Percentiles rank a stretch among this genome's conserved stretches.
Conservation (phyloP, 2,329 filamentous ascomycete genomes). For the Grosmannia clavigera region DNA sequence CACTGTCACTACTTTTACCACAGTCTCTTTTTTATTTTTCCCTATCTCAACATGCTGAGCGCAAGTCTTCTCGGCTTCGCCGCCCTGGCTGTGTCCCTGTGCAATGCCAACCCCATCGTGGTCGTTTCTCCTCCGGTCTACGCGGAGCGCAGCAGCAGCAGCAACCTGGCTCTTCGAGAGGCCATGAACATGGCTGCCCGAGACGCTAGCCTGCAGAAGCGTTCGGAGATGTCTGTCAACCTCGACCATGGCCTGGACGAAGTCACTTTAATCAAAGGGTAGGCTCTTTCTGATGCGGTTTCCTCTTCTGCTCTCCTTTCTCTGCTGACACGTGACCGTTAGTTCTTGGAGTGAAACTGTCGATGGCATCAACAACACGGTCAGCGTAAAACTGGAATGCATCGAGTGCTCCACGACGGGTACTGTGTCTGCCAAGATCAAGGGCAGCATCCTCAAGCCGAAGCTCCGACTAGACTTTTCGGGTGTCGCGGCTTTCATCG, state of each 20-base stretch:
- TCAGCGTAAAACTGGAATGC: constrained; percentile 25
- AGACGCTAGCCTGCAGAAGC: background rate
- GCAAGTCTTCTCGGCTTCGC: background rate
- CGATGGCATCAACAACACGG: constrained; percentile 5
- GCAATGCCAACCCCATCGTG: background rate
- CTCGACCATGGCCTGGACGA: background rate
- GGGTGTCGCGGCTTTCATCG: constrained; percentile 37
- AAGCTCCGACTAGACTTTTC: constrained; percentile 33
- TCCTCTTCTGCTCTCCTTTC: too few relatives aligned
- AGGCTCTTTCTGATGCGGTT: background rate
- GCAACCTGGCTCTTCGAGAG: background rate
- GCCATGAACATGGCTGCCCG: background rate
- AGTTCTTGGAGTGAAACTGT: constrained; percentile 8
- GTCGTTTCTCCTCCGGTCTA: background rate
- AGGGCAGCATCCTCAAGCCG: constrained; percentile 25
- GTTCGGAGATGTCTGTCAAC: background rate
- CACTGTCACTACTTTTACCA: background rate
- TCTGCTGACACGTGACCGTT: background rate
- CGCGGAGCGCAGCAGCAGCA: background rate
- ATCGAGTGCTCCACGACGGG: constrained; percentile 38
- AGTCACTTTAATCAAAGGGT: background rate
- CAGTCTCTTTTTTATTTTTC: background rate
- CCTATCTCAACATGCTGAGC: background rate
- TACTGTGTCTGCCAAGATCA: constrained; percentile 27
- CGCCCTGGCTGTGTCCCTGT: background rate